phyloP scores from a whole-genome alignment of 2,329 filamentous ascomycete species.

The Xylaria polymorpha region DNA sequence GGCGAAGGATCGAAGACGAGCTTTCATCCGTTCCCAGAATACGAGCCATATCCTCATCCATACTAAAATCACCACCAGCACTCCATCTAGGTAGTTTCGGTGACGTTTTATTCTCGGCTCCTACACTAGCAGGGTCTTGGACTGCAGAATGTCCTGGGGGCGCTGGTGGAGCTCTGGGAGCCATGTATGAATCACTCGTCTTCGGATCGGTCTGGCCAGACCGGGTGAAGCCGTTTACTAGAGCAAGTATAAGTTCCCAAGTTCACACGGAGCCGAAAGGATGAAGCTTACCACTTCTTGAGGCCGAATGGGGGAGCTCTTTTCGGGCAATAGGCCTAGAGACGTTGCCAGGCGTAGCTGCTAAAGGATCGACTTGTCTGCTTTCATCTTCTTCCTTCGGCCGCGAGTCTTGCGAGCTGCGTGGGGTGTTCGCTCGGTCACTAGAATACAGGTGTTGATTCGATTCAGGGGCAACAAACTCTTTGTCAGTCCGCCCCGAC shows the following conservation, averaged over 20 bases:
- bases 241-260: slow-evolving; percentile 37
- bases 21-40: slow-evolving; percentile 83
- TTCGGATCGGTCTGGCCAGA: slow-evolving; percentile 54
- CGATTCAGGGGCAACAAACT: slow-evolving; percentile 48
- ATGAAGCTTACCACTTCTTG: slow-evolving; percentile 58
- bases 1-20: slow-evolving; percentile 82
- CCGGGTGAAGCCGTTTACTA: slow-evolving; percentile 54
- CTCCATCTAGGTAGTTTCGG: slow-evolving; percentile 80
- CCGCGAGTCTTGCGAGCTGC: slow-evolving; percentile 70
- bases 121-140: slow-evolving; percentile 63
- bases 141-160: slow-evolving; percentile 59
- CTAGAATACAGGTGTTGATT: slow-evolving; percentile 50
- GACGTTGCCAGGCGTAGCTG: slow-evolving; percentile 53
- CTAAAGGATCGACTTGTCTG: slow-evolving; percentile 59
- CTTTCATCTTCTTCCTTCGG: slow-evolving; percentile 65
- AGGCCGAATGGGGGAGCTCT: slow-evolving; percentile 63
- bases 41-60: slow-evolving; percentile 95
- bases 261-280: not conserved
- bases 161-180: slow-evolving; percentile 66
- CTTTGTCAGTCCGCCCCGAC: slow-evolving; percentile 54
- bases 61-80: slow-evolving; percentile 85
- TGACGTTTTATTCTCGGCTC: slow-evolving; percentile 62
- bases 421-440: slow-evolving; percentile 58
- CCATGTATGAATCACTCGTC: slow-evolving; percentile 66
- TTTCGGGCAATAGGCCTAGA: slow-evolving; percentile 71